These are phyloP conservation scores for Phialophora verrucosa DNA, from an alignment of 2,329 filamentous ascomycete genomes.

Conservation along the genomic window DNA sequence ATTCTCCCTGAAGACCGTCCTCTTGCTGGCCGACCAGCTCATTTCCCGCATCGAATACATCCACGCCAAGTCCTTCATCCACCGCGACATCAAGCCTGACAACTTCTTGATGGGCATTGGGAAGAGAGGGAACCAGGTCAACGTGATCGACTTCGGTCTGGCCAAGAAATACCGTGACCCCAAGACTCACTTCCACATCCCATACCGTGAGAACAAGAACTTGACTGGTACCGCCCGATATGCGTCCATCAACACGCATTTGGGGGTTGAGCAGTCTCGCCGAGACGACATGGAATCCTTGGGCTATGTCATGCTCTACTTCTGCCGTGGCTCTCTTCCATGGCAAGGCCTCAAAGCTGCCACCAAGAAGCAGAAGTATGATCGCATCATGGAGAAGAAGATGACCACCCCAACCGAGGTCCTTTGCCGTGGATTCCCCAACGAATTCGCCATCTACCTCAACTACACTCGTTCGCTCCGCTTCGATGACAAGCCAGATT, in stretches of 20 bases:
- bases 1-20: slow-evolving; percentile 97
- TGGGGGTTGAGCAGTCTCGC: slow-evolving; percentile 98
- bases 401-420: slow-evolving; percentile 98
- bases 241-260: slow-evolving; percentile 97
- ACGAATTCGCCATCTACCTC: slow-evolving; percentile 99
- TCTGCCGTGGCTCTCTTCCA: slow-evolving; percentile 96
- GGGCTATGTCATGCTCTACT: slow-evolving; percentile 99
- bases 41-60: slow-evolving; percentile 99
- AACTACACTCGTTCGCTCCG: slow-evolving; percentile 99
- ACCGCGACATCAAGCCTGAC: slow-evolving; percentile 99
- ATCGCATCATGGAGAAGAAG: slow-evolving; percentile 99
- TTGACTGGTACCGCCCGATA: slow-evolving; percentile 98
- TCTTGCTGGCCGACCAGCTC: slow-evolving; percentile 94
- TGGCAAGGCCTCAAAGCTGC: slow-evolving; percentile 85
- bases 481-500: slow-evolving; percentile 99
- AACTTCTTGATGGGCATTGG: slow-evolving; percentile 99
- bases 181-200: slow-evolving; percentile 99
- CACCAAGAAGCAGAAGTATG: slow-evolving; percentile 99
- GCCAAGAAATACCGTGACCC: slow-evolving; percentile 99
- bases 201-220: slow-evolving; percentile 99
- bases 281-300: slow-evolving; percentile 99
- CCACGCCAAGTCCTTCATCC: slow-evolving; percentile 98
- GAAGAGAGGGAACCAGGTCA: slow-evolving; percentile 99
- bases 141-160: slow-evolving; percentile 97
- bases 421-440: slow-evolving; percentile 97